Conservation (phyloP, 495 filamentous ascomycete species). For the Terfezia claveryi region DNA sequence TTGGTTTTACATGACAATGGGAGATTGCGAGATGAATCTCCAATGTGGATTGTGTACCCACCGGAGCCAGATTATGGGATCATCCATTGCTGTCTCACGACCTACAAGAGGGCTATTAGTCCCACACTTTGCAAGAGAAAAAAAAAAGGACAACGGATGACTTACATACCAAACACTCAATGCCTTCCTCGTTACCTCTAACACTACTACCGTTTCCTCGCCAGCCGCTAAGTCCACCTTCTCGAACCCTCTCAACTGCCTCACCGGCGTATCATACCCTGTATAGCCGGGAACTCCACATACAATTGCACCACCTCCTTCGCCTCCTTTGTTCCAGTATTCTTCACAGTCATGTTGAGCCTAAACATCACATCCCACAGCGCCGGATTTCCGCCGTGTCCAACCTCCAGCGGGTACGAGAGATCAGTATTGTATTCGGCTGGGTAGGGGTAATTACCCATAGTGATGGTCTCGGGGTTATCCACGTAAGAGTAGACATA, state of each 20-base stretch:
- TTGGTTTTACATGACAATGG: too few species aligned
- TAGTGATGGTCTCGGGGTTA: constrained; percentile 22
- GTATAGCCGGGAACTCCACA: constrained; percentile 9
- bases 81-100: constrained; percentile 45
- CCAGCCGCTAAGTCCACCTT: constrained; percentile 43
- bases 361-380: constrained; percentile 42
- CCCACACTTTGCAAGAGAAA: too few species aligned
- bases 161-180: constrained; percentile 47
- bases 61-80: constrained; percentile 21
- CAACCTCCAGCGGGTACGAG: constrained; percentile 35
- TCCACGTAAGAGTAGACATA: constrained; percentile 59
- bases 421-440: constrained; percentile 35
- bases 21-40: constrained; percentile 40
- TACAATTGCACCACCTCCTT: constrained; percentile 50
- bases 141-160: background rate
- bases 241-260: constrained; percentile 59
- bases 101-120: constrained; percentile 1
- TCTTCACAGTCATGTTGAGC: constrained; percentile 40
- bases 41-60: constrained; percentile 28
- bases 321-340: constrained; percentile 43
- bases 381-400: constrained; percentile 44
- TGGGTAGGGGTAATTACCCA: constrained; percentile 35
- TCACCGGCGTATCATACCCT: constrained; percentile 15
- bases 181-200: constrained; percentile 41
- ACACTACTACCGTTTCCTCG: constrained; percentile 25